Conservation (phyloP, 2,329 filamentous ascomycete species). For the Botrytis aclada region DNA sequence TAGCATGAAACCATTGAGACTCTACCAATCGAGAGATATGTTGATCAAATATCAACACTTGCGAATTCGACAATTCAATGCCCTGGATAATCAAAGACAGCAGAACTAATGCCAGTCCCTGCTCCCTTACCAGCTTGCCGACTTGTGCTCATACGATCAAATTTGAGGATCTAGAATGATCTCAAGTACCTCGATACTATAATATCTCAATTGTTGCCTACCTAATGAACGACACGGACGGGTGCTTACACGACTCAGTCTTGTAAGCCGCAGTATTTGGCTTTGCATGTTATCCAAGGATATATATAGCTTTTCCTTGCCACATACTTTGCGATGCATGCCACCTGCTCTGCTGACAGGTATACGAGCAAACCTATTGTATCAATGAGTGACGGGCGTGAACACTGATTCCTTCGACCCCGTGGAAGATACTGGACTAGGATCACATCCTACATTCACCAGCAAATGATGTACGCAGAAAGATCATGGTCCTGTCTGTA, state of each 20-base stretch:
- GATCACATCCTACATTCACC: background rate
- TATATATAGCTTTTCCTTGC: background rate
- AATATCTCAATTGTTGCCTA: background rate
- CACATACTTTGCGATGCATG: background rate
- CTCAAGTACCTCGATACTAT: background rate
- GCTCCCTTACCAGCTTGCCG: background rate
- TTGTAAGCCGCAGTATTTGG: background rate
- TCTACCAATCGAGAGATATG: background rate
- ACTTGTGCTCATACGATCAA: background rate
- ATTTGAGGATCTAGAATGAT: background rate
- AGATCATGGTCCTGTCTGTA: background rate
- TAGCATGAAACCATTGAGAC: background rate
- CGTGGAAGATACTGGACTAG: background rate
- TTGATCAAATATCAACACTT: background rate
- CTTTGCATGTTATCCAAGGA: background rate
- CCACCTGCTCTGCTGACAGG: background rate
- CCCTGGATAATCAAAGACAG: background rate
- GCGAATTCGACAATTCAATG: background rate
- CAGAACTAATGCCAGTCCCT: background rate
- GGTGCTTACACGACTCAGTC: background rate
- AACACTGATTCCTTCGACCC: background rate
- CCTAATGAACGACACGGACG: background rate
- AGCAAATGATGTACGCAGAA: background rate
- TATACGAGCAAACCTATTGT: slow-evolving; percentile 1
- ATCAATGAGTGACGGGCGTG: background rate